Evolutionary conservation across 352 stramenopile genomes (phyloP), one percentile per base, ranked within the genome.

Genomic region (Phytophthora ramorum): DNA sequence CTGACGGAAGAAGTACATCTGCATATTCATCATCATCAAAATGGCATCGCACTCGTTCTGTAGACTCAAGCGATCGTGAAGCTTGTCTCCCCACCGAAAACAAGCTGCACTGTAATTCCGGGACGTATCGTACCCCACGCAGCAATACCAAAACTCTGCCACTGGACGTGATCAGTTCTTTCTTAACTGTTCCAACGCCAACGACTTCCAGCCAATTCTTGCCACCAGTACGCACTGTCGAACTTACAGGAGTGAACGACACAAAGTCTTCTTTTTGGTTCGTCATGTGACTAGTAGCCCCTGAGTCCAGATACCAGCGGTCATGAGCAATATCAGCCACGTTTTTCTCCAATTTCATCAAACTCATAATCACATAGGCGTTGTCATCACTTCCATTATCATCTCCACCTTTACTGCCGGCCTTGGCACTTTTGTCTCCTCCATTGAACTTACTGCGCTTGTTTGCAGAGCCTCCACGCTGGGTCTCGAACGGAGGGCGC

Each of bases 301-400:
- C 55, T 26, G 44, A 48, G 20, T 63, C 54, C 55, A 63, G 24
- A 12, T 55, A 63, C 55, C 55, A 63, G 30, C 37, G 22, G 16
- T 63, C 20, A 19, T 5, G 19, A 19, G 30, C 55, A 10, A 20
- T 0, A 3, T 4, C 37, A 12, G 37, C 37, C 5, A 44, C 7
- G 7, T 3, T 8, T 12, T 44, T 44, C n/a, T 9, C 7, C 12
- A 9, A 12, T 2, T 44, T 22, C 16, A 44, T 22, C 37, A 44
- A 7, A 12, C 7, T 7, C 2, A 55, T 4, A 54, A 24, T 30
- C n/a, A 7, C 24, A n/a, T 63, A 63, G 0, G 55, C 55, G 7
- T 19, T 41, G 7, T 63, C 43, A 46, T 55, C 55, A 55, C 55
- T 63, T 43, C 20, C 20, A 55, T 53, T 28, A 14, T 7, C 55